Evolutionary conservation across 2,329 filamentous ascomycete species (phyloP).

Genomic region (Macrophomina phaseolina): DNA sequence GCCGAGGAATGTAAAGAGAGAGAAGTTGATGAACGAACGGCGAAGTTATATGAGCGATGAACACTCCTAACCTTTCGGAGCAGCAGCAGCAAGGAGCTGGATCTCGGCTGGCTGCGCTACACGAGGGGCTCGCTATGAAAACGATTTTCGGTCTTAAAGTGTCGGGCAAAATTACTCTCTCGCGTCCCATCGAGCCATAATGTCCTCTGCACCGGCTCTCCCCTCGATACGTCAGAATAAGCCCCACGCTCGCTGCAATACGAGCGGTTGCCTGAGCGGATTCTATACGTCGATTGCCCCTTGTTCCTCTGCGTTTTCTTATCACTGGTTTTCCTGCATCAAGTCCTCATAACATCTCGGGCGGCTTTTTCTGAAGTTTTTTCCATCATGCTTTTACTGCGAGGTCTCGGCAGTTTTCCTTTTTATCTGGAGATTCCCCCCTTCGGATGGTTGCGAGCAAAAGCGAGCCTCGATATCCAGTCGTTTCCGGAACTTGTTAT

Average conservation of each 20-base stretch:
- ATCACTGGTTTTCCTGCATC: conserved; percentile 15
- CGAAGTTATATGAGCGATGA: conserved; percentile 26
- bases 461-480: conserved; percentile 27
- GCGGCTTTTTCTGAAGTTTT: conserved; percentile 14
- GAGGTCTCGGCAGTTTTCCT: conserved; percentile 26
- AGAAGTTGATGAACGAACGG: conserved; percentile 20
- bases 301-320: neutral
- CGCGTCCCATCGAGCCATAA: conserved; percentile 19
- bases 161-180: conserved; percentile 22
- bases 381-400: conserved; percentile 18
- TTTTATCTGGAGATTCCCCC: conserved; percentile 27
- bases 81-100: conserved; percentile 26
- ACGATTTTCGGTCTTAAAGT: conserved; percentile 25
- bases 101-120: conserved; percentile 23
- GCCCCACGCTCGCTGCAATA: neutral
- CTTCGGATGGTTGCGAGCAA: conserved; percentile 27
- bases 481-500: conserved; percentile 25
- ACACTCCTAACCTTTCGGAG: conserved; percentile 14
- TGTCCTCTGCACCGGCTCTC: conserved; percentile 15
- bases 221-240: neutral
- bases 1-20: conserved; percentile 37
- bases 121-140: conserved; percentile 23
- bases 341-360: conserved; percentile 23
- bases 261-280: conserved; percentile 15
- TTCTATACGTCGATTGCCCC: conserved; percentile 19